Evolutionary conservation across 78 protist species (phyloP).

Genomic region (Guillardia theta): DNA sequence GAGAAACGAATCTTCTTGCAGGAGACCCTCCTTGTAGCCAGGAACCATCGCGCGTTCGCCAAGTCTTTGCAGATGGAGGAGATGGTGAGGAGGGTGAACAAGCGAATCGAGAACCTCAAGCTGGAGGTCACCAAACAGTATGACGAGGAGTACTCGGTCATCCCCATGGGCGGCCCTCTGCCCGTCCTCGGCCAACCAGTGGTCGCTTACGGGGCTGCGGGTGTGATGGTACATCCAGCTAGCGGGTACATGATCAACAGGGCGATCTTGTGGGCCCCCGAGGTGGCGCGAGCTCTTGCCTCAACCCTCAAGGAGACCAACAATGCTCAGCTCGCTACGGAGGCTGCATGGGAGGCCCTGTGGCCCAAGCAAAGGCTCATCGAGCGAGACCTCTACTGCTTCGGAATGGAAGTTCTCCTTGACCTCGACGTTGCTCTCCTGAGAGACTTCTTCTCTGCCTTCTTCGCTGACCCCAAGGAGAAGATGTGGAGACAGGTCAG

Average conservation of each 20-base stretch:
- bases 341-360: constrained; percentile 27
- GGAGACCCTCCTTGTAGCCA: constrained; percentile 22
- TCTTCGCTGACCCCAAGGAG: constrained; percentile 27
- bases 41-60: neutral
- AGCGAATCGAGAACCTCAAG: neutral
- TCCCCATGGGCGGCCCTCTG: constrained; percentile 39
- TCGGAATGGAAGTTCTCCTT: constrained; percentile 29
- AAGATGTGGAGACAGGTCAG: neutral
- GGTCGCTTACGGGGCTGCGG: constrained; percentile 25
- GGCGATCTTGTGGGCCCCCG: neutral
- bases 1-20: neutral
- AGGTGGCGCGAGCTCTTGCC: neutral
- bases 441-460: constrained; percentile 8
- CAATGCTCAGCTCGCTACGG: neutral
- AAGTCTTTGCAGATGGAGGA: constrained; percentile 6
- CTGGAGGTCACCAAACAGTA: neutral
- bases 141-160: neutral
- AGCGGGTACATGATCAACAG: constrained; percentile 16
- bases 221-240: constrained; percentile 19
- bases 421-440: constrained; percentile 13
- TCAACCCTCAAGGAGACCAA: neutral
- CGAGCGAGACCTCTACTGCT: constrained; percentile 31
- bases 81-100: neutral
- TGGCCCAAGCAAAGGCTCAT: constrained; percentile 41
- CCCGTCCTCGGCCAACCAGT: neutral